Conservation (phyloP, 306 rosid genomes). For the Crotalaria pallida region DNA sequence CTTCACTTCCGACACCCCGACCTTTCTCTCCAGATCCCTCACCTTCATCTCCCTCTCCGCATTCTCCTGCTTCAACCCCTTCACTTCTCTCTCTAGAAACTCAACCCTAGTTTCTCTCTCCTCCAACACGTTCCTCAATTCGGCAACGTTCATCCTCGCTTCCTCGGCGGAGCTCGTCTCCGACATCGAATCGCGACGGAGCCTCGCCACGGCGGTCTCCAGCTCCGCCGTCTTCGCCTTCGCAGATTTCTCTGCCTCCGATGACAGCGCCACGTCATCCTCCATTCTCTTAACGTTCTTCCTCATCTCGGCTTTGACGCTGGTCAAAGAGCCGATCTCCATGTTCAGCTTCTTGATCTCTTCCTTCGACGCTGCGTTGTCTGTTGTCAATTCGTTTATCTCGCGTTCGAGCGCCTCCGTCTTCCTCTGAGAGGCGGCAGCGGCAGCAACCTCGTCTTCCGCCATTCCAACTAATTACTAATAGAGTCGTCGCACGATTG, state of each 20-base stretch:
- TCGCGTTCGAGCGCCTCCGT: conserved; percentile 45
- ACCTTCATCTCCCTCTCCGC: conserved; percentile 53
- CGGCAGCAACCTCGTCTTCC: conserved; percentile 27
- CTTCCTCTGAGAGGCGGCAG: conserved; percentile 9
- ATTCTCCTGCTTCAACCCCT: conserved; percentile 33
- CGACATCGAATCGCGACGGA: conserved; percentile 37
- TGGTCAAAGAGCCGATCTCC: conserved; percentile 37
- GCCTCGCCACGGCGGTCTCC: conserved; percentile 48
- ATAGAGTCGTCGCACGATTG: no score
- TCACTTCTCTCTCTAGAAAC: conserved; percentile 46
- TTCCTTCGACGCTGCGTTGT: conserved; percentile 30
- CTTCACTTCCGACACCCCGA: conserved; percentile 47
- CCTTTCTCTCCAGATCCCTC: conserved; percentile 66
- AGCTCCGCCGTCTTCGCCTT: conserved; percentile 38
- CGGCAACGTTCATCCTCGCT: conserved; percentile 25
- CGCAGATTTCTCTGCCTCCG: conserved; percentile 25
- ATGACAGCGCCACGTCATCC: conserved; percentile 25
- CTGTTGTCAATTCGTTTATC: conserved; percentile 30
- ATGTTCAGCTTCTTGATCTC: conserved; percentile 25
- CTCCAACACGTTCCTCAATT: conserved; percentile 26
- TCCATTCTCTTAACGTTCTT: conserved; percentile 34
- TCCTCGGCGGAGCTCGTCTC: conserved; percentile 27
- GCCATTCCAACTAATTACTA: conserved; percentile 31
- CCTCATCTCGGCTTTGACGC: conserved; percentile 17
- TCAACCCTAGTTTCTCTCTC: conserved; percentile 40